Evolutionary conservation across 129 eudicot genomes (phyloP).

Genomic region (Ambrosia artemisiifolia): DNA sequence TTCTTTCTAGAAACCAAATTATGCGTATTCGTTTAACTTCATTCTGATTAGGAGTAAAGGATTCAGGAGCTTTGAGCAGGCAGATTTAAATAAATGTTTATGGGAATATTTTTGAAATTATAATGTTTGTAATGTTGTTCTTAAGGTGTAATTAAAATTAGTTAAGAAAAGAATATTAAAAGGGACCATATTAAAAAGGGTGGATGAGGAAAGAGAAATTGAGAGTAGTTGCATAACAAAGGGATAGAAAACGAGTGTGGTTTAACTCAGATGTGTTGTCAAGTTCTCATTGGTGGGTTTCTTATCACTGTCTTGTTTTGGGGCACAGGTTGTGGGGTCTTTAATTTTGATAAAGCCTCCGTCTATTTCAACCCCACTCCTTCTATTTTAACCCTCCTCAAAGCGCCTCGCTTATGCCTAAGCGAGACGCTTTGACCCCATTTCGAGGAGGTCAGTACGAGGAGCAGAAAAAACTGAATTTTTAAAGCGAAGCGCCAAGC

Average conservation of each 20-base stretch:
- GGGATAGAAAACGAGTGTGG: constrained; percentile 24
- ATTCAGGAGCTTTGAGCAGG: background rate
- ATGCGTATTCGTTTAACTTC: no score
- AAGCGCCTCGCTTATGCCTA: no score
- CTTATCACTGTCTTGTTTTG: constrained; percentile 18
- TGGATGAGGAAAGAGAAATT: background rate
- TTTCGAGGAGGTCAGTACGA: no score
- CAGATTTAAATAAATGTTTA: background rate
- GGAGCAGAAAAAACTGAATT: no score
- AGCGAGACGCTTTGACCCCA: no score
- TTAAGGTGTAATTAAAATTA: background rate
- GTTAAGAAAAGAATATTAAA: constrained; percentile 6
- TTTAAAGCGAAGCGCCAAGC: no score
- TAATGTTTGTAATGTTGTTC: constrained; percentile 1
- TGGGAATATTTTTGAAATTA: background rate
- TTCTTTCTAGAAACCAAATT: no score
- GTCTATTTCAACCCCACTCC: no score
- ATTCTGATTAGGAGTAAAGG: background rate
- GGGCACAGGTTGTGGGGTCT: constrained; percentile 17
- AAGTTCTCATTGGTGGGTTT: constrained; percentile 20
- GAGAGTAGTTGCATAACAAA: constrained; percentile 6
- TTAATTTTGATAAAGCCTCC: background rate
- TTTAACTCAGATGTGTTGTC: constrained; percentile 18
- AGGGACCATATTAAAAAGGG: no score
- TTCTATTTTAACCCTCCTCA: no score